A percentile compares a stretch with the other conserved stretches of the same genome.
These are phyloP conservation scores for Fraxinus pennsylvanica DNA, from an alignment of 257 asterid genomes.

Conservation along the genomic window DNA sequence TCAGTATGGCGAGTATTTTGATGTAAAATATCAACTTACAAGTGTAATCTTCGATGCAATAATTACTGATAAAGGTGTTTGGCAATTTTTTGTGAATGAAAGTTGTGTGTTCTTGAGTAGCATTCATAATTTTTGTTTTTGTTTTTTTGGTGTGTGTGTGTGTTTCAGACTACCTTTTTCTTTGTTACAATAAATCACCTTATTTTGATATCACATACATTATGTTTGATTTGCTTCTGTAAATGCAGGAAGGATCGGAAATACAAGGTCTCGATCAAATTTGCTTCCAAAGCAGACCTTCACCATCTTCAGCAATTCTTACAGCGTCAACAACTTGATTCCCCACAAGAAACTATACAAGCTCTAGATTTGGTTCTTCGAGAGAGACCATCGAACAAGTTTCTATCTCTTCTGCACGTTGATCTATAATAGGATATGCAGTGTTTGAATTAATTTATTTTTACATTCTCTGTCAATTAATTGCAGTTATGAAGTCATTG, in stretches of 20 bases:
- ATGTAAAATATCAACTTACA: background rate
- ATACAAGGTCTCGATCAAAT: conserved; percentile 58
- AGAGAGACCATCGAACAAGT: conserved; percentile 47
- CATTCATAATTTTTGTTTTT: background rate
- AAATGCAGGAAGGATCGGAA: conserved; percentile 58
- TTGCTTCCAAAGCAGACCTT: conserved; percentile 62
- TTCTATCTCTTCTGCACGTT: background rate
- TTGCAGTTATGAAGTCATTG: conserved; percentile 63
- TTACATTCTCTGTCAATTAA: background rate
- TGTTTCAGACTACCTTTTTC: background rate
- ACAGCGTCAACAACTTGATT: conserved; percentile 48
- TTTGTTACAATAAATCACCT: background rate
- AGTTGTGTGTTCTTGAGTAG: background rate
- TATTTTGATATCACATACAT: background rate
- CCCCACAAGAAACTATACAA: conserved; percentile 72
- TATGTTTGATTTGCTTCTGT: background rate
- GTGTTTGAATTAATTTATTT: background rate
- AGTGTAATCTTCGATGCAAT: background rate
- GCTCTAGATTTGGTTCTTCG: conserved; percentile 80
- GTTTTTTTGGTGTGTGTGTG: no score
- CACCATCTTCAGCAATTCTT: conserved; percentile 57
- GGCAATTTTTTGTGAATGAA: background rate
- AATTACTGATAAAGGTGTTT: background rate
- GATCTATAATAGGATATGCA: background rate
- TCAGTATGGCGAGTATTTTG: background rate